Conservation (phyloP, 1,284 basidiomycete genomes). For the Gomphus bonarii region DNA sequence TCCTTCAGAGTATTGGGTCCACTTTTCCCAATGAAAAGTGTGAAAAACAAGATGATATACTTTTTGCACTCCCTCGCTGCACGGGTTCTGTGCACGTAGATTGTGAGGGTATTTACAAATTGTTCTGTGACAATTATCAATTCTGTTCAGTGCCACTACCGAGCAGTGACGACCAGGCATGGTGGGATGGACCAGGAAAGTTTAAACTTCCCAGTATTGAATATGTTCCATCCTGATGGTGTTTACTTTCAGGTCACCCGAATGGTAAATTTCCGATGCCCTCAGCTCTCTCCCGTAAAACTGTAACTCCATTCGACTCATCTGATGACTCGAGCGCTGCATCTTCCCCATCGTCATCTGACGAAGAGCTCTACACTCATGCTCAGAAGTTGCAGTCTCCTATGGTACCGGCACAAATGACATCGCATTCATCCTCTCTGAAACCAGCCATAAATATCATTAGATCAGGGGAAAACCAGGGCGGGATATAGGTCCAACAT, state of each 20-base stretch:
- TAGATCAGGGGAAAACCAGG: neutral
- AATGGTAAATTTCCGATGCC: slow-evolving; percentile 50
- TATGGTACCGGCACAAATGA: slow-evolving; percentile 29
- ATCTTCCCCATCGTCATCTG: slow-evolving; percentile 68
- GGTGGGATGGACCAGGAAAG: slow-evolving; percentile 69
- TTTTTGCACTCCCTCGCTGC: slow-evolving; percentile 34
- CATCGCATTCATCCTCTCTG: slow-evolving; percentile 27
- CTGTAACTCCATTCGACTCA: slow-evolving; percentile 61
- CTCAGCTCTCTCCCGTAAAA: slow-evolving; percentile 23
- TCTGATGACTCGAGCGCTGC: slow-evolving; percentile 50
- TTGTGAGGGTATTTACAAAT: slow-evolving; percentile 16
- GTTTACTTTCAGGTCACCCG: slow-evolving; percentile 38
- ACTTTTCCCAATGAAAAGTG: slow-evolving; percentile 54
- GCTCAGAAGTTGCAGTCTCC: slow-evolving; percentile 55
- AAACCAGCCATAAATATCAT: slow-evolving; percentile 9
- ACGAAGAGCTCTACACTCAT: slow-evolving; percentile 69
- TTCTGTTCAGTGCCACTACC: slow-evolving; percentile 56
- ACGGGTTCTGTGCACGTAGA: slow-evolving; percentile 22
- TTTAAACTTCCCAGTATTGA: slow-evolving; percentile 5
- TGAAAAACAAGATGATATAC: slow-evolving; percentile 63
- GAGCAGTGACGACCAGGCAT: slow-evolving; percentile 60
- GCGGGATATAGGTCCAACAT: slow-evolving; percentile 5
- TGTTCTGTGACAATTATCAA: slow-evolving; percentile 20
- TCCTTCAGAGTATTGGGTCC: slow-evolving; percentile 51
- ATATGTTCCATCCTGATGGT: neutral